Evolutionary conservation across 148 eudicot genomes (phyloP).

Genomic region (Polygonum maritimum): DNA sequence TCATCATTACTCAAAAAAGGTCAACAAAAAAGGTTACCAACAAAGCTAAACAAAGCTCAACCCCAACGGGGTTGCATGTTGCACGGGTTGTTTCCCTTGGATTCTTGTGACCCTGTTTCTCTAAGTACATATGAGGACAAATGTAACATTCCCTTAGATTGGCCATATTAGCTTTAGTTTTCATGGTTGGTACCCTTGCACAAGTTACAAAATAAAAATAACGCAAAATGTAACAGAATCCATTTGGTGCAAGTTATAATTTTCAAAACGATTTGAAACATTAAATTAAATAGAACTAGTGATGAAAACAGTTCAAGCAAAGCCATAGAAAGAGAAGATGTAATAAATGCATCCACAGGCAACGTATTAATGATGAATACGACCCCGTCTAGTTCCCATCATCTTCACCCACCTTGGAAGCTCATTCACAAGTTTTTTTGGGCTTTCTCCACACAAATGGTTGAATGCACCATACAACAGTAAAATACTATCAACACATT

Average conservation of each 20-base stretch:
- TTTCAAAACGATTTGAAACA: too few species aligned
- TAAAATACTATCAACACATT: too few species aligned
- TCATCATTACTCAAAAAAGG: not conserved
- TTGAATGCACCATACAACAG: too few species aligned
- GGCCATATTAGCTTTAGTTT: not conserved
- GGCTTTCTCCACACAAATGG: not conserved
- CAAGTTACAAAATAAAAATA: not conserved
- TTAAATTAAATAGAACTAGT: not conserved
- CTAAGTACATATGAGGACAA: not conserved
- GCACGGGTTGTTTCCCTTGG: not conserved
- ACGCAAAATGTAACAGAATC: too few species aligned
- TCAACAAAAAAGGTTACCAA: not conserved
- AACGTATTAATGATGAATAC: not conserved
- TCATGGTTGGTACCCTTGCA: not conserved
- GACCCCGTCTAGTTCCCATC: not conserved
- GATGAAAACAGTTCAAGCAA: not conserved
- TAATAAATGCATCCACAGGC: not conserved
- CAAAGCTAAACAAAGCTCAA: not conserved
- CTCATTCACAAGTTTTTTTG: slow-evolving; percentile 3
- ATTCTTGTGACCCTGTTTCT: not conserved
- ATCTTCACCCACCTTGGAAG: not conserved
- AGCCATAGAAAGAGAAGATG: not conserved
- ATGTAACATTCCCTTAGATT: not conserved
- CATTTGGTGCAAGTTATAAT: too few species aligned
- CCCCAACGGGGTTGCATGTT: not conserved